Evolutionary conservation across 1,284 basidiomycete species (phyloP), one percentile per base, ranked within the genome.

Genomic region (Melanopsichium pennsylvanicum): DNA sequence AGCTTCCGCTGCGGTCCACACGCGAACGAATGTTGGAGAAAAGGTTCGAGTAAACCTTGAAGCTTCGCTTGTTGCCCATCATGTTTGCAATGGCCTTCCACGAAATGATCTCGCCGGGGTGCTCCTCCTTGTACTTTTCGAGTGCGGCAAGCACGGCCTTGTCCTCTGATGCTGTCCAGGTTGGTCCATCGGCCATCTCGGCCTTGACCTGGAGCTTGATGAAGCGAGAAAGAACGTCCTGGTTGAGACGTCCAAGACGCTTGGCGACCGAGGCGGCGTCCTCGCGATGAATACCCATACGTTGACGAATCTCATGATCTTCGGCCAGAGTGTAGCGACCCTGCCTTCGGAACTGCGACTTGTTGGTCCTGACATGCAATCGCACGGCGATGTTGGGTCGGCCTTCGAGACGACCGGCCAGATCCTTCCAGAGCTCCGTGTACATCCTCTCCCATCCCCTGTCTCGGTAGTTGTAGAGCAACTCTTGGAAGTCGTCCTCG

Each of bases 391-490:
- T 66, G 58, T 70, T 70, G 54, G 68, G 51, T 8, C 68, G 57
- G 27, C 38, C 55, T 2, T 58, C 44, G 29, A 70, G 62, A 23
- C 54, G 47, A 23, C 57, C 67, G 36, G 67, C 56, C 19, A 64
- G 49, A 18, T 60, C 57, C 51, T 70, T 67, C 62, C 63, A 70
- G 46, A 70, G 67, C 61, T 64, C 67, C 26, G 58, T 64, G 55
- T 60, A 62, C 56, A 54, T 52, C 45, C 27, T 51, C 41, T 61
- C 64, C 64, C 64, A 68, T 22, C 54, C 54, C 39, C 43, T 55
- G 21, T 62, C 57, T 27, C 58, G 62, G 49, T 59, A 62, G 56
- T 71, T 63, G 69, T 56, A 67, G 45, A 71, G 50, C 12, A 63
- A 54, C 47, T 67, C 63, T 36, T 62, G 58, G 63, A 67, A 60